These are phyloP conservation scores for Erucastrum elatum DNA, from an alignment of 345 rosid species.

Conservation along the genomic window DNA sequence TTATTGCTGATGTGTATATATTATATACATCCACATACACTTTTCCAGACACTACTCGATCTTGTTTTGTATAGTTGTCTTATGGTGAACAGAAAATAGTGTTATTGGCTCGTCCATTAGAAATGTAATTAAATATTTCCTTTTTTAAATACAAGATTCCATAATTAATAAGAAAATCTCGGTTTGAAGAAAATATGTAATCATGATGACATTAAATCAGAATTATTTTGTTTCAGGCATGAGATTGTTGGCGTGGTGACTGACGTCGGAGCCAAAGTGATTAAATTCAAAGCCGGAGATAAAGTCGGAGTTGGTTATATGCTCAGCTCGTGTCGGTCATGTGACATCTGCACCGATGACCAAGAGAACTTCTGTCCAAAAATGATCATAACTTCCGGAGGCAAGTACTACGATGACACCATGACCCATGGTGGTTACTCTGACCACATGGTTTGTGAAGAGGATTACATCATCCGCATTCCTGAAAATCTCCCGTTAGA, in stretches of 20 bases:
- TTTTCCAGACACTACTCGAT: no score
- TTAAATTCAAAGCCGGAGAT: constrained; percentile 52
- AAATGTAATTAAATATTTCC: neutral
- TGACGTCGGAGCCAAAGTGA: constrained; percentile 52
- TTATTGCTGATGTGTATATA: no score
- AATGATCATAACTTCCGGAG: constrained; percentile 31
- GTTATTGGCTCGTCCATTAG: neutral
- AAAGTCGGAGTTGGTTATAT: constrained; percentile 60
- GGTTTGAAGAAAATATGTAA: neutral
- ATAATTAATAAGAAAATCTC: neutral
- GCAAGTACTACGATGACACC: constrained; percentile 46
- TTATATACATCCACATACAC: no score
- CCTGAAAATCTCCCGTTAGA: constrained; percentile 53
- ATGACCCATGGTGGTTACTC: constrained; percentile 55
- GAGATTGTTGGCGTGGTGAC: constrained; percentile 58
- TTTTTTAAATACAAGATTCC: neutral
- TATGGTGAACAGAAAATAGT: neutral
- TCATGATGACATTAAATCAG: neutral
- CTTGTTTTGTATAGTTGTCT: neutral
- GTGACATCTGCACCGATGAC: constrained; percentile 42
- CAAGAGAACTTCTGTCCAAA: constrained; percentile 59
- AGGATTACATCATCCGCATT: constrained; percentile 46
- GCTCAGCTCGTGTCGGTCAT: constrained; percentile 53
- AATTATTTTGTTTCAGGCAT: constrained; percentile 44
- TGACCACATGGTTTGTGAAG: constrained; percentile 47